Conservation (phyloP, 495 filamentous ascomycete genomes). For the Xylaria grammica region DNA sequence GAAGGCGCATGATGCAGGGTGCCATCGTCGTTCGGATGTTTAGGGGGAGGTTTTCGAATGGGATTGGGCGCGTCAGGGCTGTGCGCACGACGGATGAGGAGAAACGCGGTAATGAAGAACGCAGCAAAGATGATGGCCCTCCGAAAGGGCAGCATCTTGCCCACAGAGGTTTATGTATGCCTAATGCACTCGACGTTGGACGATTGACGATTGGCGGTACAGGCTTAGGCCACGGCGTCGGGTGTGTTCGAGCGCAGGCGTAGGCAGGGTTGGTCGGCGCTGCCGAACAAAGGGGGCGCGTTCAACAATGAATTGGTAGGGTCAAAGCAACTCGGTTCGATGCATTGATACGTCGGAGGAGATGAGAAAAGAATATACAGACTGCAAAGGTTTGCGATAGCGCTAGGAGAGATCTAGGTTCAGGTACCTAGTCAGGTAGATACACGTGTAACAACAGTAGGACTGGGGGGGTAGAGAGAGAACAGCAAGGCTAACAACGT, state of each 20-base stretch:
- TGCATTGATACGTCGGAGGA: conserved; percentile 10
- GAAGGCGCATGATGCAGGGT: conserved; percentile 35
- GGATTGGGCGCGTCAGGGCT: conserved; percentile 28
- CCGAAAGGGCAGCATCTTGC: conserved; percentile 67
- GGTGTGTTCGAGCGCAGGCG: background rate
- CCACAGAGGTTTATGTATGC: conserved; percentile 5
- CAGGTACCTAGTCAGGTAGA: conserved; percentile 1
- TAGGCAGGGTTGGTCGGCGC: background rate
- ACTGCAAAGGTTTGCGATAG: background rate
- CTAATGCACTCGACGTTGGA: background rate
- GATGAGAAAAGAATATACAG: background rate
- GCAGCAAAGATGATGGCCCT: conserved; percentile 72
- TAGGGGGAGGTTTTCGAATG: conserved; percentile 45
- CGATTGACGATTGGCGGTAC: background rate
- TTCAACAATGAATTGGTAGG: background rate
- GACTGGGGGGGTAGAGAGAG: background rate
- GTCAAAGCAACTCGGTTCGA: conserved; percentile 10
- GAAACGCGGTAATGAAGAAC: conserved; percentile 70
- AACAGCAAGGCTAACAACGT: background rate
- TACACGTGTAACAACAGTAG: background rate
- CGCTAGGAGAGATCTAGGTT: background rate
- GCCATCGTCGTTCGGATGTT: conserved; percentile 29
- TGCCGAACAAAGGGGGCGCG: conserved; percentile 1
- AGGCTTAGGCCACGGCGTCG: background rate
- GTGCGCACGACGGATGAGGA: conserved; percentile 71